Evolutionary conservation across 305 asterid genomes (phyloP).

Genomic region (Solanum aculeatissimum): DNA sequence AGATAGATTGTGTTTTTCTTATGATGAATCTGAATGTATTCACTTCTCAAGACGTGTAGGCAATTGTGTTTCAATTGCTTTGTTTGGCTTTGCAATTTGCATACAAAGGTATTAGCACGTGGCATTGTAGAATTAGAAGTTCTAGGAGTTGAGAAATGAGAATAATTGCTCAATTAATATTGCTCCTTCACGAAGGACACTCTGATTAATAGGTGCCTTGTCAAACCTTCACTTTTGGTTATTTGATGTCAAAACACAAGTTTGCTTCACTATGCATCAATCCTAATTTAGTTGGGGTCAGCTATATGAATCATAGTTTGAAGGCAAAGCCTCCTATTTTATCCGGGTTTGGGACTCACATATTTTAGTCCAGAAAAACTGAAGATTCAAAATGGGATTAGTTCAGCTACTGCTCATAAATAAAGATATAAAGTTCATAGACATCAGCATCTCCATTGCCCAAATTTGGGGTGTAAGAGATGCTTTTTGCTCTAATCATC

Average conservation of each 20-base stretch:
- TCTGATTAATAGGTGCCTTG: background rate
- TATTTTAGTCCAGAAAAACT: background rate
- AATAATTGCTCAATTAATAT: background rate
- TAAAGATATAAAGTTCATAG: background rate
- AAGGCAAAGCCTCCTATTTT: background rate
- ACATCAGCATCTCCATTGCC: background rate
- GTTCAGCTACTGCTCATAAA: background rate
- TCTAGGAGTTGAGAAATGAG: background rate
- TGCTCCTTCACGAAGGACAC: background rate
- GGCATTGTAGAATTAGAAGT: background rate
- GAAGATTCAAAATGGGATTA: background rate
- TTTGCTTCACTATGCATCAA: background rate
- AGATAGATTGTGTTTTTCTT: background rate
- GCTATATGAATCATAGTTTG: background rate
- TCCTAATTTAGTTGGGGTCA: background rate
- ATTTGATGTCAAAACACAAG: background rate
- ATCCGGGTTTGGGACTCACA: background rate
- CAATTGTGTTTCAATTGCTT: background rate
- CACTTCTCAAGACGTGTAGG: background rate
- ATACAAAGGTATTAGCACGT: background rate
- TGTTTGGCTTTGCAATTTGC: background rate
- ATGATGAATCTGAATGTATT: background rate
- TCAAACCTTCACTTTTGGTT: background rate
- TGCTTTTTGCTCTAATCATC: background rate
- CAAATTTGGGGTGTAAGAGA: background rate